phyloP scores from a whole-genome alignment of 495 filamentous ascomycete species.

The Darksidea phi region DNA sequence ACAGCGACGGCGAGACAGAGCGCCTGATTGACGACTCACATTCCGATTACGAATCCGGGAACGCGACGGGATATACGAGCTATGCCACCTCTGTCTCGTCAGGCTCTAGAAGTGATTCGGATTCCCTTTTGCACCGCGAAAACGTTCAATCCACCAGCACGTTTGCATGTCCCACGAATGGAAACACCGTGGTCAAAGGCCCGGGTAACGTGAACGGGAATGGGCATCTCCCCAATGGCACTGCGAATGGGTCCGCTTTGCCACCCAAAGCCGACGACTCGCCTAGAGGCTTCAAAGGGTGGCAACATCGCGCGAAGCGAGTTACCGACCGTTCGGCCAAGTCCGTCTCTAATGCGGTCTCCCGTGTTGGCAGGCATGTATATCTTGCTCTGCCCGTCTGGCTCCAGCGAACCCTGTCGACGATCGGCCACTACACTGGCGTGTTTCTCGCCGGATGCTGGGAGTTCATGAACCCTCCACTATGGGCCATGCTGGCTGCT shows the following conservation, averaged over 20 bases:
- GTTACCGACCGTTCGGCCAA: slow-evolving; percentile 2
- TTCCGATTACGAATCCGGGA: slow-evolving; percentile 32
- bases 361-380: slow-evolving; percentile 21
- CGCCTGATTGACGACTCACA: slow-evolving; percentile 33
- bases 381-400: slow-evolving; percentile 57
- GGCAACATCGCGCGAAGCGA: slow-evolving; percentile 16
- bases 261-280: slow-evolving; percentile 19
- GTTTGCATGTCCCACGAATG: slow-evolving; percentile 50
- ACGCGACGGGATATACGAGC: slow-evolving; percentile 6
- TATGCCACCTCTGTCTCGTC: slow-evolving; percentile 28
- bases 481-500: slow-evolving; percentile 93
- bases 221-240: slow-evolving; percentile 28
- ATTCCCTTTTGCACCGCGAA: slow-evolving; percentile 32
- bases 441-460: slow-evolving; percentile 66
- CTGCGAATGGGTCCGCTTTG: neutral
- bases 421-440: slow-evolving; percentile 43
- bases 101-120: slow-evolving; percentile 28
- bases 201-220: slow-evolving; percentile 30
- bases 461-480: slow-evolving; percentile 97
- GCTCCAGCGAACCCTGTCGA: slow-evolving; percentile 55
- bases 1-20: slow-evolving; percentile 56
- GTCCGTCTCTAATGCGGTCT: slow-evolving; percentile 13
- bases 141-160: slow-evolving; percentile 38
- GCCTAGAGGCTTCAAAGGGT: slow-evolving; percentile 32
- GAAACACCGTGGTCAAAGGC: slow-evolving; percentile 38